Evolutionary conservation across 108 stramenopile species (phyloP).

Genomic region (Poteriospumella lacustris): DNA sequence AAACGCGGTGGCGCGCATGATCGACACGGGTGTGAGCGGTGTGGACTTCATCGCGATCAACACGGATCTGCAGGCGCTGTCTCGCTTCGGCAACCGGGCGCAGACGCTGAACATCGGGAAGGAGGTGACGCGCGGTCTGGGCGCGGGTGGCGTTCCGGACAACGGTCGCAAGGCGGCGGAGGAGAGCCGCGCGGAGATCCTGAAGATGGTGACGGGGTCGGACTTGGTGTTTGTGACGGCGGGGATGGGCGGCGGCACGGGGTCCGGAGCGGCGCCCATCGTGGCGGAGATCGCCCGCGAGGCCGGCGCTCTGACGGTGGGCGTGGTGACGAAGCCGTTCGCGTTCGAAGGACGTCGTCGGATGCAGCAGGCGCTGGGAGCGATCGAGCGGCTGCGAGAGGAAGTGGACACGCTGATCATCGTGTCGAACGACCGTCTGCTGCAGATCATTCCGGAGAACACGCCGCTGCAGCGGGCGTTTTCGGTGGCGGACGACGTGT

Average conservation of each 20-base stretch:
- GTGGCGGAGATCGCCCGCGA: slow-evolving; percentile 64
- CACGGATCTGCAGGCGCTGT: slow-evolving; percentile 76
- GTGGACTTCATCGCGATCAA: slow-evolving; percentile 85
- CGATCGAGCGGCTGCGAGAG: slow-evolving; percentile 63
- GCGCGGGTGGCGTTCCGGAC: slow-evolving; percentile 79
- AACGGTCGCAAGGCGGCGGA: slow-evolving; percentile 72
- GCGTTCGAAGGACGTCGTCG: slow-evolving; percentile 80
- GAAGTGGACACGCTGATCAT: slow-evolving; percentile 85
- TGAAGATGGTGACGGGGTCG: slow-evolving; percentile 65
- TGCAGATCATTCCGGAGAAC: slow-evolving; percentile 83
- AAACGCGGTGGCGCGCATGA: slow-evolving; percentile 49
- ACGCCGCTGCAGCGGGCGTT: slow-evolving; percentile 78
- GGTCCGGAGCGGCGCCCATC: slow-evolving; percentile 72
- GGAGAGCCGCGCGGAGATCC: slow-evolving; percentile 66
- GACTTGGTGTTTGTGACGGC: slow-evolving; percentile 78
- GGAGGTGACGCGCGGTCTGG: slow-evolving; percentile 75
- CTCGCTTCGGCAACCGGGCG: background rate
- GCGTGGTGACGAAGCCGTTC: slow-evolving; percentile 79
- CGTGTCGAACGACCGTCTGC: slow-evolving; percentile 80
- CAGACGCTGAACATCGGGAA: slow-evolving; percentile 65
- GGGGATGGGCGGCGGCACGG: slow-evolving; percentile 84
- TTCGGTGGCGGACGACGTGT: slow-evolving; percentile 80
- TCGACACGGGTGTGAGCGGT: slow-evolving; percentile 69
- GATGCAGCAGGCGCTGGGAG: slow-evolving; percentile 73
- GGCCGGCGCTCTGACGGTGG: slow-evolving; percentile 43